Base-by-base conservation (phyloP, 2,329 filamentous ascomycete species). In the Trichoderma endophyticum region DNA sequence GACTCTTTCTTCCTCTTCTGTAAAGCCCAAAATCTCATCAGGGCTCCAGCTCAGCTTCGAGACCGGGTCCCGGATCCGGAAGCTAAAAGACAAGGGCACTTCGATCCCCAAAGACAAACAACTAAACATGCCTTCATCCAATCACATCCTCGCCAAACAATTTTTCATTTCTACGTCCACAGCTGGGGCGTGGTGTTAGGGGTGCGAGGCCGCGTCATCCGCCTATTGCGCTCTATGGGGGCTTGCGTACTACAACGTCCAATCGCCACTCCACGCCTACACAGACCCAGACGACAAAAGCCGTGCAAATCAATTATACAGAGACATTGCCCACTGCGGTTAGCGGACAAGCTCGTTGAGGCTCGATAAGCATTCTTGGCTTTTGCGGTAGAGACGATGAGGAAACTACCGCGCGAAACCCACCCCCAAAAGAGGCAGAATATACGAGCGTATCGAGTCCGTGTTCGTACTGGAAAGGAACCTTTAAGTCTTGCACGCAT, bases 141-240 rank as follows among this genome's bases (percentile, higher is more conserved):
- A 72, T 72, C 70, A 72, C 21, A 32, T 28, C n/a, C 57, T 51
- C 63, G 57, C 26, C 24, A 56, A 9, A 59, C 39, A 62, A 63
- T 39, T 34, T 21, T 39, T 59, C 26, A 4, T 32, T 56, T 63
- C 43, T 72, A 72, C 70, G 57, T 32, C 18, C 70, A 72, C 70
- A 62, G 30, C 66, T 54, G 39, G 71, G 71, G 71, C 60, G 71
- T 72, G 60, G 39, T 36, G 21, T 30, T 61, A 65, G 61, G 65
- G 65, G 65, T 70, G 66, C 51, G 57, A 70, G 71, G 71, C 71
- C 71, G 71, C 71, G 71, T 73, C 68, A 73, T 73, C 71, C 71
- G 59, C 66, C 56, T 48, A 18, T 72, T 39, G 39, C 24, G 39
- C 39, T 68, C 51, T 30, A 62, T 39, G 59, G 59, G 64, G 51